These are phyloP conservation scores for Monosporozyma servazzii DNA, from an alignment of 805 yeast species.

Conservation along the genomic window DNA sequence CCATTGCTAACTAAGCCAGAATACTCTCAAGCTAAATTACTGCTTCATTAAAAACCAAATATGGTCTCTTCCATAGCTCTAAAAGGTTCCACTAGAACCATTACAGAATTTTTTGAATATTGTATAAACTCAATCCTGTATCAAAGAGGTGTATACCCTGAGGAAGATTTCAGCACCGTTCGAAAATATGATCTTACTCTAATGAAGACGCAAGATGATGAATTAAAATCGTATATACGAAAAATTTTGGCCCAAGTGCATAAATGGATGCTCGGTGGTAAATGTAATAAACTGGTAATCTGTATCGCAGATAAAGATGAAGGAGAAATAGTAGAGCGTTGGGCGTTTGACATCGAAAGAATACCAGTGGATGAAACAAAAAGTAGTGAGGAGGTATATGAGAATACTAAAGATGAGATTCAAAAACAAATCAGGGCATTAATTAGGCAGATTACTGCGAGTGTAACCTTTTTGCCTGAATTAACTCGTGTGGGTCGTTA, in stretches of 20 bases:
- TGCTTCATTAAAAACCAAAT: background rate
- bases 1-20: no score
- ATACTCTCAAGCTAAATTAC: background rate
- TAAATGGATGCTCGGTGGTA: slow-evolving; percentile 64
- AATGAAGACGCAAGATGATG: slow-evolving; percentile 65
- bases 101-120: slow-evolving; percentile 77
- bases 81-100: slow-evolving; percentile 69
- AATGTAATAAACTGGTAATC: slow-evolving; percentile 57
- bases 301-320: slow-evolving; percentile 63
- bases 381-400: slow-evolving; percentile 4
- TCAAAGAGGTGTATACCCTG: slow-evolving; percentile 84
- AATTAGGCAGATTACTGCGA: slow-evolving; percentile 80
- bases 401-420: slow-evolving; percentile 2
- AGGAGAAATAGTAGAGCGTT: slow-evolving; percentile 65
- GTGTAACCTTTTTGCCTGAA: slow-evolving; percentile 76
- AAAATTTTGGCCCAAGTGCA: slow-evolving; percentile 61
- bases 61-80: slow-evolving; percentile 34
- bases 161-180: slow-evolving; percentile 72
- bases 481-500: slow-evolving; percentile 47
- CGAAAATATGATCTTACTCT: slow-evolving; percentile 72
- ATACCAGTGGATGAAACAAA: slow-evolving; percentile 9
- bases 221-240: slow-evolving; percentile 58
- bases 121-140: slow-evolving; percentile 73
- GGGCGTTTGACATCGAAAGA: slow-evolving; percentile 69
- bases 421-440: slow-evolving; percentile 77